These are phyloP conservation scores for Fusarium acutatum DNA, from an alignment of 2,329 filamentous ascomycete species.

Conservation along the genomic window DNA sequence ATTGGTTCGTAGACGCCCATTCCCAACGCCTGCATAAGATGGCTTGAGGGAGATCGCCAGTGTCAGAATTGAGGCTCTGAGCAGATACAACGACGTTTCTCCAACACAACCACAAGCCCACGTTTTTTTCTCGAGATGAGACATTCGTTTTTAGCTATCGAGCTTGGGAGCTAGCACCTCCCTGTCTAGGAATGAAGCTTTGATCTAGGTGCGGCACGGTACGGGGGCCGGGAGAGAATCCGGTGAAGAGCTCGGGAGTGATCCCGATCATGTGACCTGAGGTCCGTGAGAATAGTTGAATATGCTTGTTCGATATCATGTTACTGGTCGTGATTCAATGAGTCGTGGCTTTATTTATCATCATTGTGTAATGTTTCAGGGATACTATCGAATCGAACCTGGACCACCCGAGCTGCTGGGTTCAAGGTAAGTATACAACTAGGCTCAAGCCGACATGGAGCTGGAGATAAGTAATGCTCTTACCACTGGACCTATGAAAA, in stretches of 20 bases:
- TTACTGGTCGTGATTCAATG: neutral
- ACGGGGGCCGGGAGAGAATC: neutral
- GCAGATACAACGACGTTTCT: conserved; percentile 44
- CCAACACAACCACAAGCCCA: neutral
- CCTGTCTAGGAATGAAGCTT: neutral
- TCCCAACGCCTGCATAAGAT: conserved; percentile 60
- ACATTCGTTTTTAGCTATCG: neutral
- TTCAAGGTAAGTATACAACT: neutral
- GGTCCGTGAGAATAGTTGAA: neutral
- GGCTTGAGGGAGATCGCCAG: conserved; percentile 73
- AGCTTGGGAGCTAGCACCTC: neutral
- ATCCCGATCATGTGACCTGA: conserved; percentile 19
- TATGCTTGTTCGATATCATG: neutral
- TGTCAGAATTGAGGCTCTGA: conserved; percentile 66
- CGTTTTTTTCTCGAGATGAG: neutral
- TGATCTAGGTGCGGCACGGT: neutral
- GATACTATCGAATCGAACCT: neutral
- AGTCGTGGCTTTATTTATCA: neutral
- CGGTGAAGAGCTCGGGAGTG: neutral
- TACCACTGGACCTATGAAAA: neutral
- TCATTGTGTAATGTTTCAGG: neutral
- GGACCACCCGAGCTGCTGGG: neutral
- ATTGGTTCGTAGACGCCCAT: conserved; percentile 67
- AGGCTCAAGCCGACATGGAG: neutral
- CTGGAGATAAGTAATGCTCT: neutral